Evolutionary conservation across 768 basidiomycete species (phyloP).

Genomic region (Mycena sanguinolenta): DNA sequence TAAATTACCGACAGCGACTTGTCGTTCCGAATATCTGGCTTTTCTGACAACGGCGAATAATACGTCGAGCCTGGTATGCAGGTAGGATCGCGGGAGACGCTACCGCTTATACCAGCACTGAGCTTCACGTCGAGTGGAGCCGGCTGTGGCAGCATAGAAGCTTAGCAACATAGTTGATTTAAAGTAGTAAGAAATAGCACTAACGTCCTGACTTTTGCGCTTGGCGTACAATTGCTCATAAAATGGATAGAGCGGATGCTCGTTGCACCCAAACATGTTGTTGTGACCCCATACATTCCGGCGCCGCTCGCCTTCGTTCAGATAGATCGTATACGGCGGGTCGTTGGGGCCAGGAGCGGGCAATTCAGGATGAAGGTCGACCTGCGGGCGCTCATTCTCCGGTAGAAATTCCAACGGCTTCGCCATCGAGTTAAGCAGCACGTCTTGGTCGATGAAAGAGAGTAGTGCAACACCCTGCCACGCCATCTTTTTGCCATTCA

Average conservation of each 20-base stretch:
- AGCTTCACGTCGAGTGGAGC: conserved; percentile 74
- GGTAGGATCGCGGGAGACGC: conserved; percentile 84
- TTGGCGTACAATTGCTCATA: conserved; percentile 94
- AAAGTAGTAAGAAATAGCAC: conserved; percentile 38
- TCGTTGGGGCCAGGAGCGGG: conserved; percentile 20
- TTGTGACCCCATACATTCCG: conserved; percentile 91
- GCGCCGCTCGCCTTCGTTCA: conserved; percentile 85
- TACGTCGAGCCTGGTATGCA: conserved; percentile 95
- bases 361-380: conserved; percentile 12
- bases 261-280: conserved; percentile 85
- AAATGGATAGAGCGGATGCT: conserved; percentile 88
- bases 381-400: conserved; percentile 28
- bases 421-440: conserved; percentile 88
- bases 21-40: conserved; percentile 89
- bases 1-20: conserved; percentile 89
- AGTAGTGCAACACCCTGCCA: conserved; percentile 99
- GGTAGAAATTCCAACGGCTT: conserved; percentile 33
- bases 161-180: conserved; percentile 26
- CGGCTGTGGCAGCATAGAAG: conserved; percentile 63
- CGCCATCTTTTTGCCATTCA: conserved; percentile 99
- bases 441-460: conserved; percentile 92
- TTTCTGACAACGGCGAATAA: conserved; percentile 75
- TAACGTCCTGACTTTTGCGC: conserved; percentile 83
- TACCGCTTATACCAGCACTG: conserved; percentile 86
- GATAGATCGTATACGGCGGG: conserved; percentile 45